Evolutionary conservation across 2,329 filamentous ascomycete species (phyloP).

Genomic region (Trichophyton simii): DNA sequence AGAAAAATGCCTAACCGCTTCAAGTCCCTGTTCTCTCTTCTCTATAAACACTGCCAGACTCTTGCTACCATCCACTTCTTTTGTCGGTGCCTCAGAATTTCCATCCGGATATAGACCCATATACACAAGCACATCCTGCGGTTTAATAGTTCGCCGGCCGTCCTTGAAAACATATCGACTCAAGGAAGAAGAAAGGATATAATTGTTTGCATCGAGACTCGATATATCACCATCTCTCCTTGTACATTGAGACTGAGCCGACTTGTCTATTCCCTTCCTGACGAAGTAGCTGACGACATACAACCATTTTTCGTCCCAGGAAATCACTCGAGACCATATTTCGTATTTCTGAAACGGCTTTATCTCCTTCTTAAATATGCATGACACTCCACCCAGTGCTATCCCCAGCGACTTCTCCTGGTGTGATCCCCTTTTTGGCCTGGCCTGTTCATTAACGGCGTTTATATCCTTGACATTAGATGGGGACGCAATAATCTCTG

Average conservation of each 20-base stretch:
- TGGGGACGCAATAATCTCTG: background rate
- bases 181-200: conserved; percentile 2
- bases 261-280: conserved; percentile 24
- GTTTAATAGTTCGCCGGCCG: conserved; percentile 1
- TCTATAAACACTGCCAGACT: background rate
- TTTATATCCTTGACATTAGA: background rate
- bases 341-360: conserved; percentile 52
- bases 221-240: background rate
- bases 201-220: background rate
- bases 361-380: conserved; percentile 57
- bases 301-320: conserved; percentile 65
- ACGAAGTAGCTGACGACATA: conserved; percentile 61
- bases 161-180: conserved; percentile 5
- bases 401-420: conserved; percentile 35
- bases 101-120: background rate
- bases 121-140: background rate
- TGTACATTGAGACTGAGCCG: background rate
- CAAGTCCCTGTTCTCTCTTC: background rate
- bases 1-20: background rate
- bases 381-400: conserved; percentile 54
- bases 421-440: background rate
- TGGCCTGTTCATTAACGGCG: background rate
- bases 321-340: conserved; percentile 54
- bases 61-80: background rate
- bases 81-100: background rate